Percentiles rank a stretch among this genome's conserved stretches.
These are phyloP conservation scores for Rugonectria rugulosa DNA, from an alignment of 2,329 filamentous ascomycete genomes.

Conservation along the genomic window DNA sequence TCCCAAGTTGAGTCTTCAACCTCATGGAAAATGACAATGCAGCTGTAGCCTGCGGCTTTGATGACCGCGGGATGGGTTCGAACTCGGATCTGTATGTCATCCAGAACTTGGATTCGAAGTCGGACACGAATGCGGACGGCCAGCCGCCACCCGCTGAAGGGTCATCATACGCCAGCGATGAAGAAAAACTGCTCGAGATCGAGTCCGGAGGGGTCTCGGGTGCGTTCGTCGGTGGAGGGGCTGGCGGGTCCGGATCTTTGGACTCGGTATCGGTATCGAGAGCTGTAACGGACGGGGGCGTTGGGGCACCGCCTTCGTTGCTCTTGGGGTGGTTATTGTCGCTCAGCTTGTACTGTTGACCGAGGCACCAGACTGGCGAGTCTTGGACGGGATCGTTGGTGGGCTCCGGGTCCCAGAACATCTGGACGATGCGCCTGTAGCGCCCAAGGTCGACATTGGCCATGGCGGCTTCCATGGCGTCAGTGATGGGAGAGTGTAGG, in stretches of 20 bases:
- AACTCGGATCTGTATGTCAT: slow-evolving; percentile 96
- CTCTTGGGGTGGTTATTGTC: slow-evolving; percentile 24
- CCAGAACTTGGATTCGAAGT: slow-evolving; percentile 94
- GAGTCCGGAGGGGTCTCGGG: slow-evolving; percentile 59
- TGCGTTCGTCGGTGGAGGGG: slow-evolving; percentile 37
- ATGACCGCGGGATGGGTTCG: slow-evolving; percentile 78
- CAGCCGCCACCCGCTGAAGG: slow-evolving; percentile 66
- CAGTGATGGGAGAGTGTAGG: slow-evolving; percentile 2
- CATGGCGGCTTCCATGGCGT: slow-evolving; percentile 47
- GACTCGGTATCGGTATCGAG: slow-evolving; percentile 17
- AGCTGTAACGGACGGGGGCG: slow-evolving; percentile 29
- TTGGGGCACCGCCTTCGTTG: slow-evolving; percentile 28
- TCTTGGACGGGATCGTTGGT: slow-evolving; percentile 75
- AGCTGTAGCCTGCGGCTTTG: slow-evolving; percentile 73
- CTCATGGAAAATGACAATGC: slow-evolving; percentile 85
- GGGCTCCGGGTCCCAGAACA: slow-evolving; percentile 91
- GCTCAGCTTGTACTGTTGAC: slow-evolving; percentile 57
- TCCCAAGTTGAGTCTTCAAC: slow-evolving; percentile 79
- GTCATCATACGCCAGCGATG: slow-evolving; percentile 58
- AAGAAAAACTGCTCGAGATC: slow-evolving; percentile 59
- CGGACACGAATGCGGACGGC: slow-evolving; percentile 85
- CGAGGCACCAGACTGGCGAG: slow-evolving; percentile 85
- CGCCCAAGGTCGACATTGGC: slow-evolving; percentile 76
- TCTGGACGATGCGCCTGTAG: slow-evolving; percentile 82
- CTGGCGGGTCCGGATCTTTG: slow-evolving; percentile 29